Evolutionary conservation across 2,329 filamentous ascomycete species (phyloP).

Genomic region (Penicillium sp.): DNA sequence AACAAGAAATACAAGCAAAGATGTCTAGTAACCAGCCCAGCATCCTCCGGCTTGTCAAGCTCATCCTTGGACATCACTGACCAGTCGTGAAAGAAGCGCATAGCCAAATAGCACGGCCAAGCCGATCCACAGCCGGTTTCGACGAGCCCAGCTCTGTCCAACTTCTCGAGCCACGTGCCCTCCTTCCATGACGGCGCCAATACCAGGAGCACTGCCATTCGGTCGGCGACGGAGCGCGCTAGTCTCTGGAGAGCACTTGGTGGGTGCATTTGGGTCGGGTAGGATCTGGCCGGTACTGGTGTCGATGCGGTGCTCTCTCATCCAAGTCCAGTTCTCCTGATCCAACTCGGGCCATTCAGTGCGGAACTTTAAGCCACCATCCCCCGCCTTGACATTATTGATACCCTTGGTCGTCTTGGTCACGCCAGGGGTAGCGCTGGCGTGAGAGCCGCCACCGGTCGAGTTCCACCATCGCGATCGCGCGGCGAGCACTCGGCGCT

Average conservation of each 20-base stretch:
- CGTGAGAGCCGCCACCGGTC: constrained; percentile 79
- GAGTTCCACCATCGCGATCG: constrained; percentile 95
- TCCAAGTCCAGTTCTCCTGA: constrained; percentile 88
- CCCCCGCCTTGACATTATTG: constrained; percentile 78
- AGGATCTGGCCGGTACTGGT: constrained; percentile 69
- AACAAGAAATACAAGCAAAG: neutral
- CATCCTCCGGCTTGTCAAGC: constrained; percentile 8
- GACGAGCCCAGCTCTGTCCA: constrained; percentile 77
- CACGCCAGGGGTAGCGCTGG: constrained; percentile 50
- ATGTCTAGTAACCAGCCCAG: constrained; percentile 2
- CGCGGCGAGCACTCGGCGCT: constrained; percentile 75
- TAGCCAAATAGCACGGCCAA: constrained; percentile 76
- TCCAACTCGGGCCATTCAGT: constrained; percentile 89
- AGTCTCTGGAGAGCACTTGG: constrained; percentile 62
- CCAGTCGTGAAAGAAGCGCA: constrained; percentile 74
- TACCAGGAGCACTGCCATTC: constrained; percentile 55
- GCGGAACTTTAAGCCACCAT: constrained; percentile 88
- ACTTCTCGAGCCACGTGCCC: constrained; percentile 73
- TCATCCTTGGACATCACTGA: constrained; percentile 56
- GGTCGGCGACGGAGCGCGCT: constrained; percentile 66
- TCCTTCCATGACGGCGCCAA: constrained; percentile 74
- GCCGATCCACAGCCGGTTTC: constrained; percentile 75
- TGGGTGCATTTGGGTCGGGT: constrained; percentile 56
- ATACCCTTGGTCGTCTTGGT: constrained; percentile 68
- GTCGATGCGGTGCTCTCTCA: constrained; percentile 81